Evolutionary conservation across 2,329 filamentous ascomycete genomes (phyloP), one percentile per base, ranked within the genome.

Genomic region (Coniella vitis): DNA sequence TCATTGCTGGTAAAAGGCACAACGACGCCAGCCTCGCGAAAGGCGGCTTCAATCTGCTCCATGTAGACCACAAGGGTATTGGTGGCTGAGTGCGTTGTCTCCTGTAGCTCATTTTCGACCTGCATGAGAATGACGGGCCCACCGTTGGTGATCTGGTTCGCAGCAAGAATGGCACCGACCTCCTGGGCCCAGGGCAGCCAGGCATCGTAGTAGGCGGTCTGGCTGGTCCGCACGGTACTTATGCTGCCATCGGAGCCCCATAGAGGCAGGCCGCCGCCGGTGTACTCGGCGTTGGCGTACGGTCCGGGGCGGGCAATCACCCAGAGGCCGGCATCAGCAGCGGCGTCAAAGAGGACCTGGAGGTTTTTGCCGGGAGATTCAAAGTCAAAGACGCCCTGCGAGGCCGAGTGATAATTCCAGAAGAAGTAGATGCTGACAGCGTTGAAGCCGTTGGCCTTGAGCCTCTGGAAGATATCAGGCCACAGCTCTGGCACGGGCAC

Each of bases 401-500:
- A 69, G 7, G 66, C 61, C 36, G 66, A 72, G 56, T 73, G 71
- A 49, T 73, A 75, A 4, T 68, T 72, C 69, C 71, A 75, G 60
- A 73, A 74, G 55, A 75, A 73, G 59, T 73, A 74, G 29, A 73
- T 61, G 50, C 68, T 63, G 44, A 77, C 64, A 14, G 74, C 63
- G 58, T 77, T 78, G 59, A 76, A 75, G 0, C 74, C 75, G 55
- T 70, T 73, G 8, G 75, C 71, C 53, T 69, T 69, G 51, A 76
- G 67, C 51, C 77, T 78, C 45, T 78, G 73, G 49, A 78, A 75
- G 31, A 78, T 70, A 54, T 78, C 74, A 19, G 63, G 57, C 72
- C 75, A 78, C 21, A 78, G 55, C 45, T 76, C 75, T 1, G 74
- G 75, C 0, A 77, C 72, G 1, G 74, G 75, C 31, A 78, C 65